Evolutionary conservation across 1,284 basidiomycete genomes (phyloP).

Genomic region (Puccinia brachypodii): DNA sequence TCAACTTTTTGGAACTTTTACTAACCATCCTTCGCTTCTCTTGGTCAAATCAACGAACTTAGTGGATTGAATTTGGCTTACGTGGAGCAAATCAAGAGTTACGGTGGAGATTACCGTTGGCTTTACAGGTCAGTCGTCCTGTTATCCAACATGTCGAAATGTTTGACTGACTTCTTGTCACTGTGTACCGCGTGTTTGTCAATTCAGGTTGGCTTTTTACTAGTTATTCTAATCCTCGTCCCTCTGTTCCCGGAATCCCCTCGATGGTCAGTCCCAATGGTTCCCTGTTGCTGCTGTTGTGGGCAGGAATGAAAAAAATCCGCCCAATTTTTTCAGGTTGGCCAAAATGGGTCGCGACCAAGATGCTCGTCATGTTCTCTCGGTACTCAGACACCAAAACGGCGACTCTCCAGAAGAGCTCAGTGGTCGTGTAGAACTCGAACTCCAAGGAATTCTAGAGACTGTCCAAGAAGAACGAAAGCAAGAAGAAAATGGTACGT

Average conservation of each 20-base stretch:
- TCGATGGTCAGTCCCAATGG: slow-evolving; percentile 50
- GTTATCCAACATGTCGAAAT: not conserved
- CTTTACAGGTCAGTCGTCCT: slow-evolving; percentile 50
- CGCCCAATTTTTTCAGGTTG: slow-evolving; percentile 29
- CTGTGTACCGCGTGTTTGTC: not conserved
- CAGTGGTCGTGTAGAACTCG: slow-evolving; percentile 49
- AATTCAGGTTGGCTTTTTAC: slow-evolving; percentile 51
- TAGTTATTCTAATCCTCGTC: slow-evolving; percentile 50
- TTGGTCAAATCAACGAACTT: slow-evolving; percentile 36
- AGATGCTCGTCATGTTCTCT: slow-evolving; percentile 53
- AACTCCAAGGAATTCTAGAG: slow-evolving; percentile 52
- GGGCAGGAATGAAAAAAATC: not conserved
- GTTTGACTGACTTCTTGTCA: slow-evolving; percentile 22
- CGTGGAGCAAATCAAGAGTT: slow-evolving; percentile 49
- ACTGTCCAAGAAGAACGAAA: slow-evolving; percentile 50
- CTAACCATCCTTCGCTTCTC: not conserved
- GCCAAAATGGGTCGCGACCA: slow-evolving; percentile 53
- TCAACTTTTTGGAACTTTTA: not conserved
- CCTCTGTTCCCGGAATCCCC: slow-evolving; percentile 54
- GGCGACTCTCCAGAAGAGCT: slow-evolving; percentile 27
- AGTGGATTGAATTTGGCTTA: slow-evolving; percentile 47
- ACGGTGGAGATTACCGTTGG: slow-evolving; percentile 49
- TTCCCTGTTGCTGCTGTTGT: not conserved
- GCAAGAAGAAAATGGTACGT: slow-evolving; percentile 10
- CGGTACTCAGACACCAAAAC: slow-evolving; percentile 47